phyloP scores from a whole-genome alignment of 495 filamentous ascomycete species.

The Thozetella sp. region DNA sequence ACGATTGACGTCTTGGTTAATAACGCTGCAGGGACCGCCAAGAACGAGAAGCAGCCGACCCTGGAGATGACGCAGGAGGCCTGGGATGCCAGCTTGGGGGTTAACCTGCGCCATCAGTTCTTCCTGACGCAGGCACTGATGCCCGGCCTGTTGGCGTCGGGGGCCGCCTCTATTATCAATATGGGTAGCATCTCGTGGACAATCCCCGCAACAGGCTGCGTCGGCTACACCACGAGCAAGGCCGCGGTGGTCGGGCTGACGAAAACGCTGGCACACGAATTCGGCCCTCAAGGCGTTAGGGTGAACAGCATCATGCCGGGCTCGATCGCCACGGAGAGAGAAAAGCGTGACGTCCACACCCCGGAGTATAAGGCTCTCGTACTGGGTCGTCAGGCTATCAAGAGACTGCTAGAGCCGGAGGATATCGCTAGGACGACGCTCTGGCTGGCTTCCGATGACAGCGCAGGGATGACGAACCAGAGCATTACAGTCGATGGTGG shows the following conservation, averaged over 20 bases:
- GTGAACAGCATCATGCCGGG: constrained; percentile 60
- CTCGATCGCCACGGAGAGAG: constrained; percentile 34
- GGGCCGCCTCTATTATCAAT: constrained; percentile 56
- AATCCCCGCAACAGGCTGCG: constrained; percentile 39
- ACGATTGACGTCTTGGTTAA: constrained; percentile 37
- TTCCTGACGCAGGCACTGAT: constrained; percentile 48
- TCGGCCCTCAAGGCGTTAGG: constrained; percentile 47
- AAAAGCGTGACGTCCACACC: constrained; percentile 43
- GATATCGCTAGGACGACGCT: constrained; percentile 32
- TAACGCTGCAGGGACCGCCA: constrained; percentile 33
- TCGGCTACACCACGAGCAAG: constrained; percentile 56
- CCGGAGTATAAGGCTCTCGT: constrained; percentile 40
- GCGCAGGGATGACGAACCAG: constrained; percentile 28
- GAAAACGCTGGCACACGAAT: constrained; percentile 56
- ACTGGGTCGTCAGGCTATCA: constrained; percentile 35
- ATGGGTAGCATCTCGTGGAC: constrained; percentile 55
- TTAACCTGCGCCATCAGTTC: constrained; percentile 36
- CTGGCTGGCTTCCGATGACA: constrained; percentile 30
- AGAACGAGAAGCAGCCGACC: constrained; percentile 20
- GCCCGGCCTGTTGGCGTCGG: constrained; percentile 28
- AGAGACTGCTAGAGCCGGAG: constrained; percentile 40
- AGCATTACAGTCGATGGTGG: constrained; percentile 32
- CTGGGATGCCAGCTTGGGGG: constrained; percentile 24
- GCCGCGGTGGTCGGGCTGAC: constrained; percentile 62
- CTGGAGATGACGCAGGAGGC: constrained; percentile 23